Conservation (phyloP, 176 grass and related monocot species). For the Aegilops bicornis region DNA sequence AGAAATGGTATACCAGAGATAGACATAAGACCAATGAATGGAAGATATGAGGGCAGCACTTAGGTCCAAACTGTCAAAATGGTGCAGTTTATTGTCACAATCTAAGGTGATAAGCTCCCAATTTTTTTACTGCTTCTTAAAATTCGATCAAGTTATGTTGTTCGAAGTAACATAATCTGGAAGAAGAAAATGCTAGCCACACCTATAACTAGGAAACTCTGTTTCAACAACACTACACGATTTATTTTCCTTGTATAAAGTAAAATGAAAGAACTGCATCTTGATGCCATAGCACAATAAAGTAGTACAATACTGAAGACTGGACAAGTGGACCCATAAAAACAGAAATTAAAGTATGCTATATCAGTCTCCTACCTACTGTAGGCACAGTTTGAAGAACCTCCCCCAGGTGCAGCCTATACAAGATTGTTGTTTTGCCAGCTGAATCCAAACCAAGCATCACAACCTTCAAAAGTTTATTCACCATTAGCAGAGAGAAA, state of each 20-base stretch:
- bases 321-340: background rate
- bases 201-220: background rate
- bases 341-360: background rate
- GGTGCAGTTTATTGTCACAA: background rate
- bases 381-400: slow-evolving; percentile 91
- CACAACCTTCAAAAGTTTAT: slow-evolving; percentile 61
- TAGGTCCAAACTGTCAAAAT: background rate
- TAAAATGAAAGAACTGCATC: background rate
- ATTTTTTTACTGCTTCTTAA: background rate
- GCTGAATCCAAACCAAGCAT: slow-evolving; percentile 94
- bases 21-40: background rate
- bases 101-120: background rate
- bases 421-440: slow-evolving; percentile 91
- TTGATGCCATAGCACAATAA: background rate
- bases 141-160: background rate
- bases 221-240: background rate
- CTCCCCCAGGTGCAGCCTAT: slow-evolving; percentile 84
- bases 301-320: background rate
- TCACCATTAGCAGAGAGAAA: slow-evolving; percentile 16
- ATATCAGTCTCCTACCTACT: slow-evolving; percentile 53
- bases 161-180: background rate
- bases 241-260: background rate
- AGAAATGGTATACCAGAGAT: background rate
- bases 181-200: background rate
- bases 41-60: background rate